Percentiles rank a stretch among this genome's conserved stretches.
Conservation (phyloP, 768 basidiomycete genomes). For the Calocybe cyanea region DNA sequence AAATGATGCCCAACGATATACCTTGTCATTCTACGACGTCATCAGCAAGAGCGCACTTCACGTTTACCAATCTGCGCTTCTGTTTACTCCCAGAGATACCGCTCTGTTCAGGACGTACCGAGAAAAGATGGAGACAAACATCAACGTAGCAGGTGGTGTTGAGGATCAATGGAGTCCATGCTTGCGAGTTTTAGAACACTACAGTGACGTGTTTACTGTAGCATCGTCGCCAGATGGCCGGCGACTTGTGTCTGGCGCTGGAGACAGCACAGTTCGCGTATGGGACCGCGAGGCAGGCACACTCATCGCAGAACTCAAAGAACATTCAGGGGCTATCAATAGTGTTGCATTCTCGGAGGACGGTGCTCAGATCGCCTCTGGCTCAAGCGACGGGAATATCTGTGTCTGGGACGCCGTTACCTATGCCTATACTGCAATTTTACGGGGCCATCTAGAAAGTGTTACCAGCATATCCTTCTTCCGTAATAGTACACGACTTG, state of each 20-base stretch:
- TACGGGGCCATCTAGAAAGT: constrained; percentile 4
- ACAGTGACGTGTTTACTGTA: constrained; percentile 9
- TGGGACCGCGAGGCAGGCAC: constrained; percentile 6
- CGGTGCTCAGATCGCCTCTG: constrained; percentile 6
- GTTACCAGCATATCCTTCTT: constrained; percentile 5
- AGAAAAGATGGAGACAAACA: not conserved
- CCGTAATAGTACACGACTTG: constrained; percentile 5
- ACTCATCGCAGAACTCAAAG: constrained; percentile 1
- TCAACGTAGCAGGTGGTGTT: not conserved
- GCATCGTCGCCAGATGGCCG: constrained; percentile 8
- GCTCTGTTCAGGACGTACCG: constrained; percentile 3
- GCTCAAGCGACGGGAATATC: constrained; percentile 9
- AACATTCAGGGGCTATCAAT: constrained; percentile 7
- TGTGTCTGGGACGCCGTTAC: constrained; percentile 8
- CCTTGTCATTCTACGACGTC: constrained; percentile 6
- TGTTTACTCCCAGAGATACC: constrained; percentile 5
- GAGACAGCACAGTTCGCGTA: constrained; percentile 13
- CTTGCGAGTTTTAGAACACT: constrained; percentile 6
- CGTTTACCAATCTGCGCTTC: constrained; percentile 8
- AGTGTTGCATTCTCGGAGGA: constrained; percentile 5
- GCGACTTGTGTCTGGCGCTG: constrained; percentile 6
- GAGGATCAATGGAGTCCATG: constrained; percentile 6
- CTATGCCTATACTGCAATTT: too few relatives aligned
- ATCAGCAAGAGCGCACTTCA: constrained; percentile 8
- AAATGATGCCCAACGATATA: not conserved